Evolutionary conservation across 2,329 filamentous ascomycete species (phyloP).

Genomic region (Ophiostoma australiae): DNA sequence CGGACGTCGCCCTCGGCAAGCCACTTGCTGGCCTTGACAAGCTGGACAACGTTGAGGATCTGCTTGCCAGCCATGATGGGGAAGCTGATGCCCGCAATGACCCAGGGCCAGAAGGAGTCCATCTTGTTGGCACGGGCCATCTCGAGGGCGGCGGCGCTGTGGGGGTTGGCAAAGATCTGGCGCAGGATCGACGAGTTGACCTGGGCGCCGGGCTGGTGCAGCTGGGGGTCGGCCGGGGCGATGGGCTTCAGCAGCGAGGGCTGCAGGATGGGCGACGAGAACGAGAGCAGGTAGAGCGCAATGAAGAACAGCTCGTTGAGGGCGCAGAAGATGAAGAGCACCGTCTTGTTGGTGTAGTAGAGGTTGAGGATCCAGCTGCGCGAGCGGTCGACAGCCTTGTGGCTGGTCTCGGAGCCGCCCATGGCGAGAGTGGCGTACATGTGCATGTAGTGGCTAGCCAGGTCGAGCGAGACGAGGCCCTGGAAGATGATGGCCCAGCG

Average conservation of each 20-base stretch:
- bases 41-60: slow-evolving; percentile 86
- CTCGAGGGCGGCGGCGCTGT: slow-evolving; percentile 88
- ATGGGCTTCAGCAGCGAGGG: slow-evolving; percentile 70
- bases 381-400: slow-evolving; percentile 89
- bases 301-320: slow-evolving; percentile 98
- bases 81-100: slow-evolving; percentile 72
- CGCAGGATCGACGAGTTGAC: slow-evolving; percentile 64
- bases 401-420: slow-evolving; percentile 72
- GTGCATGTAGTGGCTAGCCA: slow-evolving; percentile 97
- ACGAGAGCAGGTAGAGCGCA: slow-evolving; percentile 92
- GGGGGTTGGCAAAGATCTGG: slow-evolving; percentile 79
- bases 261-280: slow-evolving; percentile 83
- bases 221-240: slow-evolving; percentile 47
- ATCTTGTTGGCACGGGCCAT: slow-evolving; percentile 92
- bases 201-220: slow-evolving; percentile 59
- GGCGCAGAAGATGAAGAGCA: slow-evolving; percentile 84
- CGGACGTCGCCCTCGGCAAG: slow-evolving; percentile 84
- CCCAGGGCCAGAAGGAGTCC: slow-evolving; percentile 58
- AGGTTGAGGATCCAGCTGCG: slow-evolving; percentile 85
- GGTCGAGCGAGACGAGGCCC: slow-evolving; percentile 81
- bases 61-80: slow-evolving; percentile 92
- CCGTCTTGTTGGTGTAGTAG: slow-evolving; percentile 96
- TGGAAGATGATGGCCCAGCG: slow-evolving; percentile 94
- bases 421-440: slow-evolving; percentile 95
- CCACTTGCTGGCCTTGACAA: slow-evolving; percentile 88